A percentile compares a stretch with the other conserved stretches of the same genome.
phyloP scores from a whole-genome alignment of 495 filamentous ascomycete species.

The Pseudotulostoma volvatum region DNA sequence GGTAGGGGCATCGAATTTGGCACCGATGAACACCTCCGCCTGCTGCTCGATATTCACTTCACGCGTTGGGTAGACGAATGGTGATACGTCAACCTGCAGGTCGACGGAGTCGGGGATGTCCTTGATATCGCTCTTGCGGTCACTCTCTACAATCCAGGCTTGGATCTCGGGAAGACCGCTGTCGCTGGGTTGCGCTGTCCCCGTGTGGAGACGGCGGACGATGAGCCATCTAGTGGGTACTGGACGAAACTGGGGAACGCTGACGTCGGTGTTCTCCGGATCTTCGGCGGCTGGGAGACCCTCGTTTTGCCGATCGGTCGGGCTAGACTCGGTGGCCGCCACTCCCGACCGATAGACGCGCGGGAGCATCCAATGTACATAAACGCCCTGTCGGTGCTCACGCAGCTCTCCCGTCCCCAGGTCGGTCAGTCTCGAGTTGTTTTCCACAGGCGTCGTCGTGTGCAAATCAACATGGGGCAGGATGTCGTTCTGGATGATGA shows the following conservation, averaged over 20 bases:
- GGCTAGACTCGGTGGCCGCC: constrained; percentile 4
- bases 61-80: constrained; percentile 18
- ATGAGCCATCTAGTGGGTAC: constrained; percentile 30
- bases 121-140: constrained; percentile 20
- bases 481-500: constrained; percentile 25
- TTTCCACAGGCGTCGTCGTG: constrained; percentile 12
- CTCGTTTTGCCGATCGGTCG: constrained; percentile 1
- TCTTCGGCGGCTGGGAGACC: not conserved
- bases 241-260: constrained; percentile 14
- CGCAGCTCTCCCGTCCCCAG: constrained; percentile 13
- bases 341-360: constrained; percentile 24
- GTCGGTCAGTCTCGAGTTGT: constrained; percentile 30
- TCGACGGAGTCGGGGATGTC: constrained; percentile 17
- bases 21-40: constrained; percentile 37
- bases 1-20: constrained; percentile 4
- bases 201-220: constrained; percentile 16
- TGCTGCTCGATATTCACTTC: constrained; percentile 17
- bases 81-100: constrained; percentile 32
- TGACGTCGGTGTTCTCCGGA: not conserved
- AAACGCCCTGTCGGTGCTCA: constrained; percentile 28
- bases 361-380: constrained; percentile 38
- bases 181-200: constrained; percentile 4
- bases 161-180: constrained; percentile 10
- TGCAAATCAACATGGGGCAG: constrained; percentile 28
- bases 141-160: constrained; percentile 35